Evolutionary conservation across 495 filamentous ascomycete genomes (phyloP).

Genomic region (Friedmanniomyces endolithicus): DNA sequence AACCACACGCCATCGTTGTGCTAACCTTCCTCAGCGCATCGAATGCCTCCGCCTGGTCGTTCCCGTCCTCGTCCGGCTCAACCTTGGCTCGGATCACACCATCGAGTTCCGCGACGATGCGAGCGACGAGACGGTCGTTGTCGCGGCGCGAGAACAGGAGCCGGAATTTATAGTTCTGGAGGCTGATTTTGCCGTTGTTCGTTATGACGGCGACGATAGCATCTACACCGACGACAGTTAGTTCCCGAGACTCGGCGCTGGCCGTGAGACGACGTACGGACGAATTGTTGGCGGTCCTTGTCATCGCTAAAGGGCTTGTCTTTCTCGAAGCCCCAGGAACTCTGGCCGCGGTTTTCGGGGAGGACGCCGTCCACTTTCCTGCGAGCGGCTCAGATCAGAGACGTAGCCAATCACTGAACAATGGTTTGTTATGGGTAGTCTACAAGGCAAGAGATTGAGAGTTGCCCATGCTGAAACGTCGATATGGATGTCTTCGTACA

Average conservation of each 20-base stretch:
- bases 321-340: not conserved
- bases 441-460: not conserved
- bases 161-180: constrained; percentile 9
- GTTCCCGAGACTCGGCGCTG: too few relatives aligned
- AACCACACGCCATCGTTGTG: too few relatives aligned
- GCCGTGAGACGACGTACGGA: not conserved
- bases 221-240: not conserved
- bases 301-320: constrained; percentile 1
- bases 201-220: constrained; percentile 2
- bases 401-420: not conserved
- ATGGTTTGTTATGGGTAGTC: not conserved
- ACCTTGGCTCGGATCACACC: constrained; percentile 10
- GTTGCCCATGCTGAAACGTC: not conserved
- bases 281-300: constrained; percentile 10
- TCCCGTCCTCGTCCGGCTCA: constrained; percentile 9
- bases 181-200: constrained; percentile 2
- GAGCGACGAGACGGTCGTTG: constrained; percentile 7
- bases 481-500: too few relatives aligned
- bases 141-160: constrained; percentile 13
- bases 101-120: constrained; percentile 11
- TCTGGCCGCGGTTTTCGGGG: not conserved
- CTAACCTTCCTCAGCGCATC: not conserved
- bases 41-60: constrained; percentile 12
- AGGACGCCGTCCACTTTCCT: not conserved
- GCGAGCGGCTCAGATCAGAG: not conserved